phyloP scores from a whole-genome alignment of 495 filamentous ascomycete genomes.

The Endocarpon pusillum region DNA sequence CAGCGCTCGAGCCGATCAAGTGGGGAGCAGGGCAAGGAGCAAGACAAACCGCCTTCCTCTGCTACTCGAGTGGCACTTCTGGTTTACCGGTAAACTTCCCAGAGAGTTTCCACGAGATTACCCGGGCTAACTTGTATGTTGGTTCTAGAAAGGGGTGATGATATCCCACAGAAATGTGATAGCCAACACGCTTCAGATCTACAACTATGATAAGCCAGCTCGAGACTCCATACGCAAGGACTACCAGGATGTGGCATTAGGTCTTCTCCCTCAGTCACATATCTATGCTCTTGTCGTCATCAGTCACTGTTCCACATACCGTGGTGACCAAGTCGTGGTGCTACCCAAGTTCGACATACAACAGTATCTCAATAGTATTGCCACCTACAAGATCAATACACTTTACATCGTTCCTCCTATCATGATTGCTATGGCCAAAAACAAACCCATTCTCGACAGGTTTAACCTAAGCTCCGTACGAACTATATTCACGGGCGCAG shows the following conservation, averaged over 20 bases:
- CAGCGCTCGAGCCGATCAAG: conserved; percentile 42
- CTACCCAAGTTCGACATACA: conserved; percentile 72
- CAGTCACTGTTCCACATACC: conserved; percentile 47
- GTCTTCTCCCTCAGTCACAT: conserved; percentile 68
- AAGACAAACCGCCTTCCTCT: conserved; percentile 64
- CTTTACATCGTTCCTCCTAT: conserved; percentile 75
- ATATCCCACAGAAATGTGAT: conserved; percentile 83
- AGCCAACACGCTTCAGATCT: conserved; percentile 55
- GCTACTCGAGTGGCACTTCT: conserved; percentile 81
- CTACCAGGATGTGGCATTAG: conserved; percentile 45
- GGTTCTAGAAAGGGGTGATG: conserved; percentile 75
- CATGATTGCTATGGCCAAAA: conserved; percentile 63
- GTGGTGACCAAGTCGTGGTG: conserved; percentile 64
- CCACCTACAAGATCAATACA: conserved; percentile 52
- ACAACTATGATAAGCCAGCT: conserved; percentile 32
- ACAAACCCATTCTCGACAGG: conserved; percentile 39
- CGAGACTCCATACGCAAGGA: conserved; percentile 23
- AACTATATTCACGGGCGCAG: conserved; percentile 62
- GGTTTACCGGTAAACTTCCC: conserved; percentile 47
- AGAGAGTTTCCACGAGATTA: background rate
- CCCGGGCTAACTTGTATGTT: conserved; percentile 2
- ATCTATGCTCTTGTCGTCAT: conserved; percentile 76
- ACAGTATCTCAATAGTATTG: conserved; percentile 45
- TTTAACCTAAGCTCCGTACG: conserved; percentile 59
- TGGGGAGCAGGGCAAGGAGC: conserved; percentile 64